Conservation (phyloP, 768 basidiomycete genomes). For the Leccinum olivaceopallidum region DNA sequence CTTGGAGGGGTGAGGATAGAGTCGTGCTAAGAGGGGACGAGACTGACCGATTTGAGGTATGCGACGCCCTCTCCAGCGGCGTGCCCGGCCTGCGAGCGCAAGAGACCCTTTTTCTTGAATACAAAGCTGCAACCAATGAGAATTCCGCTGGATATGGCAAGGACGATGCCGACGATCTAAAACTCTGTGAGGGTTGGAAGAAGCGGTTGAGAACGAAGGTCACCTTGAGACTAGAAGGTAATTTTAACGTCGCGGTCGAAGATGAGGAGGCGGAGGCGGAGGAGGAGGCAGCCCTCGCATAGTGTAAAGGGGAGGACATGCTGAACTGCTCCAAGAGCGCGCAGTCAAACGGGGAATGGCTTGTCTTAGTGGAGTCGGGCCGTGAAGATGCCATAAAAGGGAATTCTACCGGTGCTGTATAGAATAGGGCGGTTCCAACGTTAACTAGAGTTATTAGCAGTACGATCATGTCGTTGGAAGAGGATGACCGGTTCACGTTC, state of each 20-base stretch:
- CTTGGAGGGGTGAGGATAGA: slow-evolving; percentile 36
- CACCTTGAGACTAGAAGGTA: slow-evolving; percentile 55
- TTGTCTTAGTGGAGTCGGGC: slow-evolving; percentile 18
- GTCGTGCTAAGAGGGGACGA: slow-evolving; percentile 1
- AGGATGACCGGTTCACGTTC: slow-evolving; percentile 16
- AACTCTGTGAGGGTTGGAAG: background rate
- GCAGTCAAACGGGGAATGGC: slow-evolving; percentile 7
- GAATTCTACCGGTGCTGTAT: background rate
- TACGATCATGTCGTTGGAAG: slow-evolving; percentile 18
- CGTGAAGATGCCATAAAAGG: slow-evolving; percentile 16
- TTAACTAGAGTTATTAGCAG: no score
- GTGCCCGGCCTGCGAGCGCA: slow-evolving; percentile 80
- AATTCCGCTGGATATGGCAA: slow-evolving; percentile 76
- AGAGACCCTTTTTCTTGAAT: slow-evolving; percentile 95
- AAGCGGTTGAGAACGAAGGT: slow-evolving; percentile 2
- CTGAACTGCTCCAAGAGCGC: background rate
- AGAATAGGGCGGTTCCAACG: slow-evolving; percentile 2
- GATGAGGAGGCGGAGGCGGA: slow-evolving; percentile 45
- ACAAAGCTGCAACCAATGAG: slow-evolving; percentile 95
- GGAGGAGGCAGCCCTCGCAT: slow-evolving; percentile 35
- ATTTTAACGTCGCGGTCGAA: slow-evolving; percentile 36
- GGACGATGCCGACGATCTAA: slow-evolving; percentile 74
- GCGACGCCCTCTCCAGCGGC: slow-evolving; percentile 83
- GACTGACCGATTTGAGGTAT: slow-evolving; percentile 89
- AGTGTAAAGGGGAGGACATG: slow-evolving; percentile 5